Evolutionary conservation across 2,329 filamentous ascomycete species (phyloP), one percentile per base, ranked within the genome.

Genomic region (Fusarium coffeatum): DNA sequence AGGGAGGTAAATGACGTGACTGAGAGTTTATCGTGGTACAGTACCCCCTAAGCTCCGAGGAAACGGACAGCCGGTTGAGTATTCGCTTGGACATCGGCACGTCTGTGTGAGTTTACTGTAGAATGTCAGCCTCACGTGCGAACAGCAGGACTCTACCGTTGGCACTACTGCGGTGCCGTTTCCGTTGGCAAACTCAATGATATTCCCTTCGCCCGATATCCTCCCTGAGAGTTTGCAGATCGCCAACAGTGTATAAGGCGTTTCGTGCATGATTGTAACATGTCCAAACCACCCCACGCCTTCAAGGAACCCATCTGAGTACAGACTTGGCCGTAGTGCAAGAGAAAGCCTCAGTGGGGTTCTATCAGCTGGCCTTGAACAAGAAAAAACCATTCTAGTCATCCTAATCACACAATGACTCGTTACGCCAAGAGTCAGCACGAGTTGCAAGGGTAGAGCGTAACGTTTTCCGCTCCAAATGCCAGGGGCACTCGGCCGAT

Each of bases 401-500:
- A 53, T 53, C 23, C 34, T 34, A 53, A 40, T 25, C 49, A 28
- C 32, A 41, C 40, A 59, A 71, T 72, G 69, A 72, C 69, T 72
- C 66, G 69, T 49, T 41, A 47, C 10, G 25, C 41, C 54, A 34
- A n/a, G 45, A 49, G 48, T 27, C 37, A 64, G 46, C 20, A 40
- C 30, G 25, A 42, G 48, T 57, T 68, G 43, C 59, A 60, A 51
- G 64, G 59, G 37, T 59, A 15, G 20, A 59, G 58, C 20, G 64
- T 68, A 49, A 60, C 51, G 37, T 45, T 61, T 59, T 62, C 59
- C 48, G 65, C 48, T 55, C 55, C 50, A 53, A 42, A 25, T 50
- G 34, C 46, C 62, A 67, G 62, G 48, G 57, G 46, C 42, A 40
- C 46, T 72, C 69, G 59, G 69, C 67, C 67, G 69, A 70, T 68